phyloP scores from a whole-genome alignment of 441 rosid genomes.

The Melastoma candidum region DNA sequence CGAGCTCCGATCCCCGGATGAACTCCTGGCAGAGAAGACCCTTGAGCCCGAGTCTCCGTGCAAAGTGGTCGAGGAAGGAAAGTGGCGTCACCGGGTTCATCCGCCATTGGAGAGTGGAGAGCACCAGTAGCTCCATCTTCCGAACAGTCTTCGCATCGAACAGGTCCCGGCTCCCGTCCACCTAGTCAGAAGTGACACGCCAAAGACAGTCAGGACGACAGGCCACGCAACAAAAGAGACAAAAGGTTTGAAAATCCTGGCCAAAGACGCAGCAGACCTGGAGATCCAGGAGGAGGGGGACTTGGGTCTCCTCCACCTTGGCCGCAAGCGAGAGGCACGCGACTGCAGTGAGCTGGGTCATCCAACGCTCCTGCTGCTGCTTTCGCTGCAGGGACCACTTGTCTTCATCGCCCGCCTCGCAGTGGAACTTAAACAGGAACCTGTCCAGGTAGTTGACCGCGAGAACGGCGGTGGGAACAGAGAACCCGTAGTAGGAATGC shows the following conservation, averaged over 20 bases:
- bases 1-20: constrained; percentile 35
- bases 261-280: too few relatives aligned
- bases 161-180: constrained; percentile 36
- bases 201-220: constrained; percentile 4
- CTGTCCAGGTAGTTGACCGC: constrained; percentile 73
- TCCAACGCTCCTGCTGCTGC: constrained; percentile 46
- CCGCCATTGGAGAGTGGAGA: constrained; percentile 64
- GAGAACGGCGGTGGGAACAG: constrained; percentile 51
- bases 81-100: constrained; percentile 68
- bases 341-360: constrained; percentile 78
- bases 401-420: constrained; percentile 27
- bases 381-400: too few relatives aligned
- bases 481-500: constrained; percentile 53
- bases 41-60: constrained; percentile 50
- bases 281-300: constrained; percentile 69
- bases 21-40: constrained; percentile 40
- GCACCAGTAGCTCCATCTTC: constrained; percentile 66
- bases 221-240: neutral
- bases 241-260: too few relatives aligned
- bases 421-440: constrained; percentile 38
- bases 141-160: constrained; percentile 64
- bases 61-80: constrained; percentile 49
- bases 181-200: constrained; percentile 25
- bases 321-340: constrained; percentile 87
- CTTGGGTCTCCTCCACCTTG: constrained; percentile 87